These are phyloP conservation scores for Aegilops umbellulata DNA, from an alignment of 176 grass and related monocot species.

Conservation along the genomic window DNA sequence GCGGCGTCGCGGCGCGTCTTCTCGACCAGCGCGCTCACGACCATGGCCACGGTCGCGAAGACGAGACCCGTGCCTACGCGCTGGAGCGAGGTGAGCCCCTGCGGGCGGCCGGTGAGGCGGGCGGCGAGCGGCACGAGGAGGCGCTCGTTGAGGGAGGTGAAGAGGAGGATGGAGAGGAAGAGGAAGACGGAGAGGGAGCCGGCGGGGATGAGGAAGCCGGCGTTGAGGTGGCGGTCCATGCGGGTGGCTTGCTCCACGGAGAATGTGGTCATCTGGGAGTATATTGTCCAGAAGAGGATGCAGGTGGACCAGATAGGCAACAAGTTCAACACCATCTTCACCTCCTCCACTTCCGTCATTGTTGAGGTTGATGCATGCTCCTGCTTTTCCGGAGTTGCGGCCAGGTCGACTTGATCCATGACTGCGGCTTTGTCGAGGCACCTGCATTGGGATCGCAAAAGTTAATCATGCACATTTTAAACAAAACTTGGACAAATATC, in stretches of 20 bases:
- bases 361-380: conserved; percentile 22
- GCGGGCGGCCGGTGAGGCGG: conserved; percentile 49
- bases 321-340: conserved; percentile 71
- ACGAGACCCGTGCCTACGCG: conserved; percentile 45
- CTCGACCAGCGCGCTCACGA: conserved; percentile 52
- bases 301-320: conserved; percentile 72
- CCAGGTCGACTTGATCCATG: conserved; percentile 29
- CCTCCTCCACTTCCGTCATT: conserved; percentile 68
- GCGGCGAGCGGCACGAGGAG: conserved; percentile 53
- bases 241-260: conserved; percentile 64
- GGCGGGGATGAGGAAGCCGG: conserved; percentile 50
- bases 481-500: too few relatives aligned
- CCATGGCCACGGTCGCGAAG: conserved; percentile 54
- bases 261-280: conserved; percentile 70
- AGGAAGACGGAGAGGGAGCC: conserved; percentile 73
- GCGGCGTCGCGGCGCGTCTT: conserved; percentile 42
- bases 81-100: conserved; percentile 69
- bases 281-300: conserved; percentile 70
- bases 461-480: background rate
- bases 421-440: conserved; percentile 69
- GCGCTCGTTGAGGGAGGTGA: conserved; percentile 76
- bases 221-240: conserved; percentile 48
- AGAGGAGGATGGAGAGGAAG: conserved; percentile 70
- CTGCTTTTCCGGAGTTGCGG: conserved; percentile 7
- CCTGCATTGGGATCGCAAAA: conserved; percentile 19